phyloP scores from a whole-genome alignment of 2,329 filamentous ascomycete genomes.

The Teratosphaeria destructans region DNA sequence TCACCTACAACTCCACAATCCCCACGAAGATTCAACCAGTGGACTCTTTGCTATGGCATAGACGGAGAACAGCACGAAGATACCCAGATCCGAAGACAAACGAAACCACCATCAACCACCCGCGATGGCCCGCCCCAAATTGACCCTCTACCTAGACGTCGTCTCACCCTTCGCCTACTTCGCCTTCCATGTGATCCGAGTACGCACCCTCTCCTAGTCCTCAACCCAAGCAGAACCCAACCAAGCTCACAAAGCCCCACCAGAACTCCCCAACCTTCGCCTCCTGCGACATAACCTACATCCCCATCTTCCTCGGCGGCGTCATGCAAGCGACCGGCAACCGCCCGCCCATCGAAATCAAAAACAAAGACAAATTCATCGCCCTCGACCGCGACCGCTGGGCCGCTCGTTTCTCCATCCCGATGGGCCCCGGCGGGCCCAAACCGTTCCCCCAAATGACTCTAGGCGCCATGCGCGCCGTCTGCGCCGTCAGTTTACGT shows the following conservation, averaged over 20 bases:
- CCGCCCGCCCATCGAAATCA: constrained; percentile 44
- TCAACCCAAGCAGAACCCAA: not conserved
- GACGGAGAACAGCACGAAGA: not conserved
- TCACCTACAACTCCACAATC: not conserved
- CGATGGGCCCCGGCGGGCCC: constrained; percentile 36
- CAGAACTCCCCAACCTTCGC: constrained; percentile 48
- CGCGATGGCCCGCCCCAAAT: constrained; percentile 37
- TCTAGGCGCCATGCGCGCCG: constrained; percentile 40
- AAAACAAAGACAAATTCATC: constrained; percentile 53
- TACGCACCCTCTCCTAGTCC: not conserved
- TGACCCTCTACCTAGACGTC: constrained; percentile 50
- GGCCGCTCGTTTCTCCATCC: constrained; percentile 44
- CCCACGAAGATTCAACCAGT: not conserved
- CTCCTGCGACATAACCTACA: constrained; percentile 43
- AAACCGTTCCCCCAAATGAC: constrained; percentile 46
- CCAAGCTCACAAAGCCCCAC: not conserved
- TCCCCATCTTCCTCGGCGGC: constrained; percentile 51
- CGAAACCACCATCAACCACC: not conserved
- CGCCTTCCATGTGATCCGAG: constrained; percentile 41
- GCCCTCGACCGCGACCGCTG: constrained; percentile 43
- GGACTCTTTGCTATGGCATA: not conserved
- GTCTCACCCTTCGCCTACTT: constrained; percentile 52
- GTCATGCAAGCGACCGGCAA: constrained; percentile 49
- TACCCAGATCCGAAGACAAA: not conserved
- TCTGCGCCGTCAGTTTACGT: constrained; percentile 38